Evolutionary conservation across 2,329 filamentous ascomycete species (phyloP).

Genomic region (Stenocarpella maydis): DNA sequence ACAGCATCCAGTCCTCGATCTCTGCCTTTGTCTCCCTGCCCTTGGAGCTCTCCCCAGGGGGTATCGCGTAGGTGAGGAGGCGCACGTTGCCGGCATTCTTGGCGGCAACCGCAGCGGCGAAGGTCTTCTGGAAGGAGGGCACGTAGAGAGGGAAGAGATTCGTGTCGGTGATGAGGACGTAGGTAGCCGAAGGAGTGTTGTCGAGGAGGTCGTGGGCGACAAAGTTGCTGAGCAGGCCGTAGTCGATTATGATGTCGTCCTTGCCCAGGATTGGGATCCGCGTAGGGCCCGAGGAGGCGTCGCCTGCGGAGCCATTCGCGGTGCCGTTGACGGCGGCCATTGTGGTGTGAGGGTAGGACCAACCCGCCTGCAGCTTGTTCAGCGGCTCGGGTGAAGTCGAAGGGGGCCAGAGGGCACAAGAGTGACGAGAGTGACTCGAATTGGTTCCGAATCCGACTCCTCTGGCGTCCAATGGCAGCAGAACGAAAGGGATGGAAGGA

Average conservation of each 20-base stretch:
- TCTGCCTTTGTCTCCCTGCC: slow-evolving; percentile 91
- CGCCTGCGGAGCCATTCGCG: slow-evolving; percentile 39
- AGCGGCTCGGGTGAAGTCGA: slow-evolving; percentile 15
- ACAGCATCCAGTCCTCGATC: slow-evolving; percentile 97
- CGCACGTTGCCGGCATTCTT: slow-evolving; percentile 57
- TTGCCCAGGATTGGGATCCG: slow-evolving; percentile 84
- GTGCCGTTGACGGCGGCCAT: slow-evolving; percentile 38
- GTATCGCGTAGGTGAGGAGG: slow-evolving; percentile 84
- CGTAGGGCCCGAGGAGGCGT: slow-evolving; percentile 51
- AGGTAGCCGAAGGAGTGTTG: slow-evolving; percentile 84
- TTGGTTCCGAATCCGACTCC: neutral
- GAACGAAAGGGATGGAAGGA: neutral
- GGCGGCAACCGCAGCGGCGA: slow-evolving; percentile 56
- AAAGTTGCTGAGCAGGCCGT: slow-evolving; percentile 86
- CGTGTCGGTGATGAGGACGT: slow-evolving; percentile 95
- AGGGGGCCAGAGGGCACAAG: slow-evolving; percentile 9
- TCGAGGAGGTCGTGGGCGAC: slow-evolving; percentile 82
- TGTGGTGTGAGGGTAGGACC: slow-evolving; percentile 7
- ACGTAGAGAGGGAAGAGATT: slow-evolving; percentile 86
- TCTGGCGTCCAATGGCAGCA: neutral
- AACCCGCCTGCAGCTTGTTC: slow-evolving; percentile 34
- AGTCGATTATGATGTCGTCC: slow-evolving; percentile 90
- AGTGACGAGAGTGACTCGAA: neutral
- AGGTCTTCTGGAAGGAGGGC: slow-evolving; percentile 75
- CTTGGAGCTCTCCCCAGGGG: slow-evolving; percentile 94